Conservation (phyloP, 169 alveolate species). For the Babesia ovis region DNA sequence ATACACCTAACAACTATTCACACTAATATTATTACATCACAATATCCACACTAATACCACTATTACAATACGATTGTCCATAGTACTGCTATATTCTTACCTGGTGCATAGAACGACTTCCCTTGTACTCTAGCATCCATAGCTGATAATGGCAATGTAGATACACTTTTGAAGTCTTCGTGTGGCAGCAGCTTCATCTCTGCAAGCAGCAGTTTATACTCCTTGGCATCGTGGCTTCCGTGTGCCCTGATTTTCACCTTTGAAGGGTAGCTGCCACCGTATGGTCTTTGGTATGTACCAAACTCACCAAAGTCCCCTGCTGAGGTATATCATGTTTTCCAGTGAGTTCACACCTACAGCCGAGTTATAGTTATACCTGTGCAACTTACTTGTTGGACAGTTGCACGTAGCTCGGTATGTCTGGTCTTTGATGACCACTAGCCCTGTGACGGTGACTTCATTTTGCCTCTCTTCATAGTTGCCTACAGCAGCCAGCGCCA, state of each 20-base stretch:
- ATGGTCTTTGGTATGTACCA: not conserved
- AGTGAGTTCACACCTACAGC: constrained; percentile 34
- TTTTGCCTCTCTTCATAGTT: constrained; percentile 1
- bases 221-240: constrained; percentile 1
- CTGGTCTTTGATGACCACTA: constrained; percentile 41
- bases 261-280: constrained; percentile 41
- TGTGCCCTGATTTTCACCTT: constrained; percentile 62
- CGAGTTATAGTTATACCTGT: not conserved
- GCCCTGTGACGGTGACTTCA: constrained; percentile 48
- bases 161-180: constrained; percentile 44
- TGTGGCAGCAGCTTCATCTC: constrained; percentile 43
- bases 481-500: not conserved
- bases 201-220: constrained; percentile 2
- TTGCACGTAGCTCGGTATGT: constrained; percentile 62
- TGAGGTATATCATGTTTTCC: constrained; percentile 63
- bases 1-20: too few species aligned
- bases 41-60: not conserved
- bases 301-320: constrained; percentile 59
- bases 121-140: constrained; percentile 55
- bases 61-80: not conserved
- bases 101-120: constrained; percentile 58
- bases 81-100: constrained; percentile 3
- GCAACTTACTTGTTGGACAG: constrained; percentile 61
- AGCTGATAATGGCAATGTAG: constrained; percentile 30
- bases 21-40: not conserved